Evolutionary conservation across 352 stramenopile species (phyloP).

Genomic region (Phytophthora sp.): DNA sequence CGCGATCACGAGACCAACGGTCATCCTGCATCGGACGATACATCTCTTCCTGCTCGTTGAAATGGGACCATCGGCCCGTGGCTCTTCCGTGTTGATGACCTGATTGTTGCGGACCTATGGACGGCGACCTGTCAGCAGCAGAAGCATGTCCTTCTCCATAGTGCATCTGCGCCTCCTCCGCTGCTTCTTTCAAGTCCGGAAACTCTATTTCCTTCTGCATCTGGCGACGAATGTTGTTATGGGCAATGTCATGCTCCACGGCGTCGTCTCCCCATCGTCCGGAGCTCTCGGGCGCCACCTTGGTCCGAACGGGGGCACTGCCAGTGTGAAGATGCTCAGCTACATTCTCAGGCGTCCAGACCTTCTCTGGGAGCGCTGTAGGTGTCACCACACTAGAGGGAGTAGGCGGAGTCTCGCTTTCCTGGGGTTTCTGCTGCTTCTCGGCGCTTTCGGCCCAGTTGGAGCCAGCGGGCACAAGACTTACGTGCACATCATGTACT

Average conservation of each 20-base stretch:
- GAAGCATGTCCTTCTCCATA: slow-evolving; percentile 6
- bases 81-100: slow-evolving; percentile 33
- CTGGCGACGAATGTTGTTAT: slow-evolving; percentile 34
- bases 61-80: slow-evolving; percentile 33
- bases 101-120: slow-evolving; percentile 2
- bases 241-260: slow-evolving; percentile 65
- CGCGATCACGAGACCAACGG: slow-evolving; percentile 16
- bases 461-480: slow-evolving; percentile 41
- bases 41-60: slow-evolving; percentile 26
- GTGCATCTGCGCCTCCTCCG: slow-evolving; percentile 20
- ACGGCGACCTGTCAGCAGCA: slow-evolving; percentile 13
- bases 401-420: not conserved
- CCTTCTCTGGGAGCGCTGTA: slow-evolving; percentile 16
- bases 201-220: slow-evolving; percentile 47
- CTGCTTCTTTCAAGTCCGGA: slow-evolving; percentile 43
- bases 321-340: slow-evolving; percentile 33
- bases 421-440: slow-evolving; percentile 5
- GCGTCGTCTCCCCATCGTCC: slow-evolving; percentile 80
- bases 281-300: slow-evolving; percentile 20
- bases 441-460: slow-evolving; percentile 47
- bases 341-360: slow-evolving; percentile 38
- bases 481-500: slow-evolving; percentile 48
- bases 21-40: slow-evolving; percentile 18
- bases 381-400: not conserved
- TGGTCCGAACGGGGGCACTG: not conserved